Evolutionary conservation across 352 stramenopile genomes (phyloP), one percentile per base, ranked within the genome.

Genomic region (Aphanomyces invadans): DNA sequence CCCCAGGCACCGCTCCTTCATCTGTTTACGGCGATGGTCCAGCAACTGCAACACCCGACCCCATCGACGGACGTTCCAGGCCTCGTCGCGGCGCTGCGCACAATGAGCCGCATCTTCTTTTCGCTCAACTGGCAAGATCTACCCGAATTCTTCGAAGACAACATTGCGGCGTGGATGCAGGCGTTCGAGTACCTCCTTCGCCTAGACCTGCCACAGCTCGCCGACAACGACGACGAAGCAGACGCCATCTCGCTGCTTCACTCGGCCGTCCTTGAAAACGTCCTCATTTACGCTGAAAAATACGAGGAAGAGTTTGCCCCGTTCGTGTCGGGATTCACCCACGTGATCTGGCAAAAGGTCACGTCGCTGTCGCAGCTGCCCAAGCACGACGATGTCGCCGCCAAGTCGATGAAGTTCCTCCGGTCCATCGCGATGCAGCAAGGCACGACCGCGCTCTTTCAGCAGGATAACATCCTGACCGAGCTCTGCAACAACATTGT

Each of bases 251-350:
- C 99, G 68, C 80, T 85, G 25, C 69, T 99, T 11, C 81, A 97
- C 10, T 81, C 97, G 21, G 93, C 95, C 7, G 96, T 99, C 55
- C 88, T 99, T 15, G 90, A 99, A 73, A 99, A 99, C 81, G 78
- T 99, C 9, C 97, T 97, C 59, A 73, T 99, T 49, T 99, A 99
- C 73, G 90, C 90, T 0, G 90, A 96, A 68, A 99, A 99, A 80
- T 98, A 99, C 75, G 97, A 99, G 62, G 97, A 99, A 76, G 91
- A 98, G 56, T 99, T 99, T 76, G 83, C 96, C 44, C 88, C 90
- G 11, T 98, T 95, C 71, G 68, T 99, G 66, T 83, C 88, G 28
- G 81, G 87, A 53, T 99, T 99, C 74, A 98, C 90, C 0, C 80
- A 92, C 45, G 69, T 85, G 9, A 90, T 94, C 33, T 94, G 85